Evolutionary conservation across 2,329 filamentous ascomycete species (phyloP).

Genomic region (Lachnellula suecica): DNA sequence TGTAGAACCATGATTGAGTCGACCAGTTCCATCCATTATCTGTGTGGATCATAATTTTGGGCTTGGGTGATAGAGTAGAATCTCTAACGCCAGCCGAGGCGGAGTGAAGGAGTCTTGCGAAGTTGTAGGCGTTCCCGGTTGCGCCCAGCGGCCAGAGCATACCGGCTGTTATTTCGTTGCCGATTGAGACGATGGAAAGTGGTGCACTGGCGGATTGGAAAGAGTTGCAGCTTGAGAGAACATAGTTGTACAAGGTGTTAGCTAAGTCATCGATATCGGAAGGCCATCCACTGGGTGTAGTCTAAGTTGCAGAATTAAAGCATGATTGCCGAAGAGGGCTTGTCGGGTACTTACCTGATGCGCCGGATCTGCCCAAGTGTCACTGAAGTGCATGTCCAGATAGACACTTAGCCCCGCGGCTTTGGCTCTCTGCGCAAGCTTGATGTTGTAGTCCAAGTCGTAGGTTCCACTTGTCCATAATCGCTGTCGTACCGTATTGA

Average conservation of each 20-base stretch:
- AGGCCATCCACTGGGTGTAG: constrained; percentile 63
- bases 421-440: constrained; percentile 63
- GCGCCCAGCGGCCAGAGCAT: constrained; percentile 65
- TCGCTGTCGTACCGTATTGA: constrained; percentile 70
- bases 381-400: constrained; percentile 65
- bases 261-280: constrained; percentile 56
- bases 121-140: constrained; percentile 54
- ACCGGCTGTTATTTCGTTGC: constrained; percentile 70
- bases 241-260: constrained; percentile 69
- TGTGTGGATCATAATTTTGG: constrained; percentile 72
- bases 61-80: constrained; percentile 52
- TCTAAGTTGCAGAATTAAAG: constrained; percentile 26
- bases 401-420: constrained; percentile 57
- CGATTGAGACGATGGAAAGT: constrained; percentile 65
- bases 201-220: constrained; percentile 56
- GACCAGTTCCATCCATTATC: constrained; percentile 75
- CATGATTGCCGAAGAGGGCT: not conserved
- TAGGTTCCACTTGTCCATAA: constrained; percentile 71
- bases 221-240: constrained; percentile 56
- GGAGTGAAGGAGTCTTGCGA: constrained; percentile 63
- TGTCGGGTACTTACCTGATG: constrained; percentile 46
- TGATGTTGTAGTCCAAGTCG: constrained; percentile 68
- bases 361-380: constrained; percentile 69
- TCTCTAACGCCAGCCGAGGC: constrained; percentile 65
- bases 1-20: constrained; percentile 62